A percentile compares a stretch with the other conserved stretches of the same genome.
Evolutionary conservation across 495 filamentous ascomycete genomes (phyloP).

Genomic region (Penicillium silybi): DNA sequence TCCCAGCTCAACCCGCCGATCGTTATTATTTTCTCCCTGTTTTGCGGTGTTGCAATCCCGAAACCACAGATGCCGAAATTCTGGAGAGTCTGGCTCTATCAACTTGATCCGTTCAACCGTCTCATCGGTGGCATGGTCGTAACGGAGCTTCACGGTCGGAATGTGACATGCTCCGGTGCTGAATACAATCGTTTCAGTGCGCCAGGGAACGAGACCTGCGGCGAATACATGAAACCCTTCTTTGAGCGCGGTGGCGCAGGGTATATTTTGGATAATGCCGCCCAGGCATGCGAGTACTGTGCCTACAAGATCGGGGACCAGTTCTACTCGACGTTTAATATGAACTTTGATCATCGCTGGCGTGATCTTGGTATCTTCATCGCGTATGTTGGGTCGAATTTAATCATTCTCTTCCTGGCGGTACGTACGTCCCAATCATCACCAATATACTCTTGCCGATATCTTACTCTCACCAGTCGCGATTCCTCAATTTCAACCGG

Average conservation of each 20-base stretch:
- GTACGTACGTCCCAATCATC: slow-evolving; percentile 11
- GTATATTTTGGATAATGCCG: slow-evolving; percentile 58
- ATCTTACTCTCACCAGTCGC: slow-evolving; percentile 39
- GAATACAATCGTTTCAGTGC: slow-evolving; percentile 63
- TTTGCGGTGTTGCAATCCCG: slow-evolving; percentile 81
- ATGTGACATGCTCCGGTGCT: slow-evolving; percentile 50
- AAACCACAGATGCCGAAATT: slow-evolving; percentile 69
- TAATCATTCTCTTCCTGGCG: slow-evolving; percentile 69
- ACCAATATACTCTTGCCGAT: slow-evolving; percentile 12
- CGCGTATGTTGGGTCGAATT: slow-evolving; percentile 69
- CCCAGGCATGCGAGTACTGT: slow-evolving; percentile 67
- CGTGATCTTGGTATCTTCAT: slow-evolving; percentile 74
- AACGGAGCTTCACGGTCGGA: slow-evolving; percentile 64
- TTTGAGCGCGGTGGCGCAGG: slow-evolving; percentile 62
- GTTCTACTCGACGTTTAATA: slow-evolving; percentile 63
- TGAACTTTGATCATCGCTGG: slow-evolving; percentile 67
- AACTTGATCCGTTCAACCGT: slow-evolving; percentile 80
- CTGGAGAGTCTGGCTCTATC: slow-evolving; percentile 77
- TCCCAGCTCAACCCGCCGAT: slow-evolving; percentile 73
- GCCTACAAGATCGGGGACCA: slow-evolving; percentile 73
- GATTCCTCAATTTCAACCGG: slow-evolving; percentile 63
- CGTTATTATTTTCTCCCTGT: slow-evolving; percentile 73
- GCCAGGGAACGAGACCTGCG: slow-evolving; percentile 59
- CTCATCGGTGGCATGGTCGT: slow-evolving; percentile 75
- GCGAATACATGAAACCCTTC: slow-evolving; percentile 67